phyloP scores from a whole-genome alignment of 257 asterid genomes.

The Solanum bukasovii region DNA sequence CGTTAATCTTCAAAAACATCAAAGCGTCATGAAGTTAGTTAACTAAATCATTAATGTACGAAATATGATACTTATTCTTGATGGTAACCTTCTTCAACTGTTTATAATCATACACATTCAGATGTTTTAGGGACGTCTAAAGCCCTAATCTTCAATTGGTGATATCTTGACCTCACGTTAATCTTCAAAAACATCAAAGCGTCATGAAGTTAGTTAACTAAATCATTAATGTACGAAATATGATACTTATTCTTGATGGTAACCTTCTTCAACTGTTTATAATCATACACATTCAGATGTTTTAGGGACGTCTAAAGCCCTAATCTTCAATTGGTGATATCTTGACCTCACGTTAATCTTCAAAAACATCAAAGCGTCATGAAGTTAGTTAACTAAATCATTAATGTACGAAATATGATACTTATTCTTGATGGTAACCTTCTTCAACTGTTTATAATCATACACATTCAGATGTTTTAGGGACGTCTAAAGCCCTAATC shows the following conservation, averaged over 20 bases:
- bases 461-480: neutral
- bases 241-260: neutral
- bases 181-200: neutral
- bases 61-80: neutral
- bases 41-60: neutral
- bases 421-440: no score
- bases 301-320: no score
- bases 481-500: neutral
- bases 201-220: neutral
- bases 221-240: neutral
- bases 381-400: neutral
- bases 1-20: neutral
- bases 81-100: neutral
- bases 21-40: neutral
- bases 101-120: neutral
- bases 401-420: neutral
- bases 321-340: no score
- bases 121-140: no score
- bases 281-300: neutral
- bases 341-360: no score
- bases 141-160: no score
- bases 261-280: neutral
- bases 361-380: neutral
- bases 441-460: neutral
- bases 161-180: no score